Evolutionary conservation across 1,284 basidiomycete species (phyloP).

Genomic region (Volvariella volvacea): DNA sequence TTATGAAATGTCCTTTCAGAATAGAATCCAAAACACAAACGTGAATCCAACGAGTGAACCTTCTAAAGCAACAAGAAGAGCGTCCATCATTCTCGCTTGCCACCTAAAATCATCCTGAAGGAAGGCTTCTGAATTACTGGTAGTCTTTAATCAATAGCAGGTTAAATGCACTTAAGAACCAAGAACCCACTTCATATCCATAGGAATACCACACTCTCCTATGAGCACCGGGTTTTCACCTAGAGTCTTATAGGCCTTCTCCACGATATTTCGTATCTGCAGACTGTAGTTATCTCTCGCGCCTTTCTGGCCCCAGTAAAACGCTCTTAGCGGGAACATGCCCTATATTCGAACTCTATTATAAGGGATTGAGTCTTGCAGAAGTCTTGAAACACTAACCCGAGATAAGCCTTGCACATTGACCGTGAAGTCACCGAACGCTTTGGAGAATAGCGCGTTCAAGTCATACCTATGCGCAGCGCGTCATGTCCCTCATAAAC

Average conservation of each 20-base stretch:
- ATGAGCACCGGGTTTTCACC: constrained; percentile 79
- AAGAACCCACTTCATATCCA: constrained; percentile 82
- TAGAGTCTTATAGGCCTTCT: constrained; percentile 57
- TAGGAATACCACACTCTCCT: constrained; percentile 89
- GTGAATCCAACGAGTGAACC: constrained; percentile 71
- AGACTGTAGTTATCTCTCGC: constrained; percentile 76
- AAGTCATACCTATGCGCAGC: constrained; percentile 73
- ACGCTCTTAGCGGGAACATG: constrained; percentile 71
- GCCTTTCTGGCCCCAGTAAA: constrained; percentile 83
- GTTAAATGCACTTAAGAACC: neutral
- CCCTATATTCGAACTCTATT: constrained; percentile 51
- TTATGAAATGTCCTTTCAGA: constrained; percentile 3
- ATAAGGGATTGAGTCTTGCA: constrained; percentile 6
- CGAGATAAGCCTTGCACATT: constrained; percentile 87
- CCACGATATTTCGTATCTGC: constrained; percentile 78
- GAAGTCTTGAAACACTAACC: constrained; percentile 33
- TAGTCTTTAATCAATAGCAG: neutral
- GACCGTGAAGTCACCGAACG: constrained; percentile 76
- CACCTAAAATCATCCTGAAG: constrained; percentile 68
- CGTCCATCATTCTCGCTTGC: constrained; percentile 87
- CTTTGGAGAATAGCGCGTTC: constrained; percentile 77
- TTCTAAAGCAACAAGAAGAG: constrained; percentile 75
- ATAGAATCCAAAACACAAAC: constrained; percentile 37
- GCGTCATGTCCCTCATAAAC: neutral
- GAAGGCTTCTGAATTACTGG: constrained; percentile 68